Conservation (phyloP, 192 early-diverging fungal species). For the Podila epigama region DNA sequence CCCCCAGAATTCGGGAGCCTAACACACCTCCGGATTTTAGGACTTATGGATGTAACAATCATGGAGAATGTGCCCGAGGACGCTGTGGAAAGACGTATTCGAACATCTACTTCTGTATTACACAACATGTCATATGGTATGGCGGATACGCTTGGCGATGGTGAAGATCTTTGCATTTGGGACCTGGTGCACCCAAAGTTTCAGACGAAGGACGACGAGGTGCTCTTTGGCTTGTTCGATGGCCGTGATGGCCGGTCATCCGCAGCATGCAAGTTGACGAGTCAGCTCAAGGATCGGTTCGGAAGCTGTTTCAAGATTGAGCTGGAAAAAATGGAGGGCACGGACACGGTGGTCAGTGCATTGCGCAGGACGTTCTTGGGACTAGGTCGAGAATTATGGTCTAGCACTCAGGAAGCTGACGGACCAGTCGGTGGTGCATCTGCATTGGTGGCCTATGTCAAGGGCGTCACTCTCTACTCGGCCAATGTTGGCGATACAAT, state of each 20-base stretch:
- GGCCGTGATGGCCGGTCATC: constrained; percentile 64
- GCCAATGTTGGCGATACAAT: constrained; percentile 88
- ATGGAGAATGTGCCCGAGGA: constrained; percentile 79
- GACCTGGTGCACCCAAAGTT: constrained; percentile 89
- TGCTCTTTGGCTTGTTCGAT: constrained; percentile 89
- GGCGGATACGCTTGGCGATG: constrained; percentile 78
- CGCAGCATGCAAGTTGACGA: constrained; percentile 56
- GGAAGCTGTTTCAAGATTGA: constrained; percentile 72
- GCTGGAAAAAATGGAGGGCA: constrained; percentile 69
- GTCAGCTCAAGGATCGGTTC: constrained; percentile 78
- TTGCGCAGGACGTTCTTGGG: constrained; percentile 85
- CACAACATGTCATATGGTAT: constrained; percentile 88
- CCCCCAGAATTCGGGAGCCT: constrained; percentile 82
- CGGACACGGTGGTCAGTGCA: constrained; percentile 69
- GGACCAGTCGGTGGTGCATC: constrained; percentile 73
- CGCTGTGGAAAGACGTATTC: constrained; percentile 77
- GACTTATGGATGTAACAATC: constrained; percentile 88
- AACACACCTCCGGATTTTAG: constrained; percentile 79
- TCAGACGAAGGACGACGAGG: constrained; percentile 85
- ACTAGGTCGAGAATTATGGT: constrained; percentile 78
- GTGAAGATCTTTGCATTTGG: constrained; percentile 79
- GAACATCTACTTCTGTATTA: constrained; percentile 82
- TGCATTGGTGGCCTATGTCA: constrained; percentile 81
- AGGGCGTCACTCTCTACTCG: constrained; percentile 78
- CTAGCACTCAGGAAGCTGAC: constrained; percentile 23